A percentile compares a stretch with the other conserved stretches of the same genome.
phyloP scores from a whole-genome alignment of 805 yeast species.

The Suhomyces pyralidae region DNA sequence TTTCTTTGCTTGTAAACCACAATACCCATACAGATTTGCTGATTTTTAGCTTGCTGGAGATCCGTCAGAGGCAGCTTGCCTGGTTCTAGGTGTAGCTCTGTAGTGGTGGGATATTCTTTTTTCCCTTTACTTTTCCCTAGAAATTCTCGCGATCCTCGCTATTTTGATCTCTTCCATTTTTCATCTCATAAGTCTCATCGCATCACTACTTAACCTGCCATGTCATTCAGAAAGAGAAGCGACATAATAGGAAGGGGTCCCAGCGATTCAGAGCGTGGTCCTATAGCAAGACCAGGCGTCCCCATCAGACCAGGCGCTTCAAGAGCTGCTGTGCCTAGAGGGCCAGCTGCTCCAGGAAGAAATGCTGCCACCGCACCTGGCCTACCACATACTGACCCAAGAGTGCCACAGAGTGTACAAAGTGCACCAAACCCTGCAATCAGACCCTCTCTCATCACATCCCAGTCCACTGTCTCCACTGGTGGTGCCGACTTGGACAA shows the following conservation, averaged over 20 bases:
- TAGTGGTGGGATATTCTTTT: no score
- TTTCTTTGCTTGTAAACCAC: neutral
- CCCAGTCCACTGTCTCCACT: conserved; percentile 74
- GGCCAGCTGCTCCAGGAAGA: neutral
- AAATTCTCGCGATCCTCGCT: neutral
- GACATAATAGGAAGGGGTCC: conserved; percentile 28
- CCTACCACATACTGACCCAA: neutral
- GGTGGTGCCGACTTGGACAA: conserved; percentile 77
- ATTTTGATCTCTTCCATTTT: neutral
- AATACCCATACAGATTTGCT: no score
- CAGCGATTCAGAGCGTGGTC: neutral
- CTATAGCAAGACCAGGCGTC: conserved; percentile 2
- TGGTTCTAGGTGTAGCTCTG: neutral
- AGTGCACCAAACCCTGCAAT: conserved; percentile 37
- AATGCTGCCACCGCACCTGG: neutral
- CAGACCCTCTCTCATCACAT: conserved; percentile 72
- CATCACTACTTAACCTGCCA: conserved; percentile 9
- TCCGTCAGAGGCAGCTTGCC: neutral
- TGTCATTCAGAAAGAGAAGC: conserved; percentile 44
- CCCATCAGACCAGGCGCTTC: neutral
- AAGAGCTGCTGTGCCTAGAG: neutral
- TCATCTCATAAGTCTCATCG: neutral
- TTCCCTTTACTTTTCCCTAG: neutral
- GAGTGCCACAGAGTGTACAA: neutral
- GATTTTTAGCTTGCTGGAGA: no score